Conservation (phyloP, 352 stramenopile genomes). For the Globisporangium spinosum region DNA sequence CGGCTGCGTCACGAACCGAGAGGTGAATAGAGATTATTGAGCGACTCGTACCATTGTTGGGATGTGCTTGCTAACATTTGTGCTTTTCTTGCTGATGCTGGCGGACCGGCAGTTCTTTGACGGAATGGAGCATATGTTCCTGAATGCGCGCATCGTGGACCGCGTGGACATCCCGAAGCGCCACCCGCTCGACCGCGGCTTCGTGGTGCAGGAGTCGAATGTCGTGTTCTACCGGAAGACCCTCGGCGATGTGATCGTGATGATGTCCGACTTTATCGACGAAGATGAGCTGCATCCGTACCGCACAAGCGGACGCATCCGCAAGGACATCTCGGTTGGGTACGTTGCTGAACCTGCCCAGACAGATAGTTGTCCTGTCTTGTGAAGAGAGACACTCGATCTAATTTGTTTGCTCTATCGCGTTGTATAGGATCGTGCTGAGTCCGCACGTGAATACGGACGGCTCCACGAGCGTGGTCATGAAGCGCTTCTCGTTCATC, state of each 20-base stretch:
- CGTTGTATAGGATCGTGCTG: conserved; percentile 30
- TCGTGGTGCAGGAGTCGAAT: conserved; percentile 66
- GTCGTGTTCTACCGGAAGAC: conserved; percentile 52
- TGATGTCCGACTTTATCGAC: conserved; percentile 57
- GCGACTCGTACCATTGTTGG: neutral
- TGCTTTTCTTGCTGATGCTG: neutral
- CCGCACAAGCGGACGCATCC: conserved; percentile 33
- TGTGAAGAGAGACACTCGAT: neutral
- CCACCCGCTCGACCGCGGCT: conserved; percentile 28
- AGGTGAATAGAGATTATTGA: conserved; percentile 19
- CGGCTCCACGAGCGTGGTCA: conserved; percentile 41
- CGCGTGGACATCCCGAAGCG: conserved; percentile 48
- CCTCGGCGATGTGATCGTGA: conserved; percentile 34
- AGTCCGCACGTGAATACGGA: conserved; percentile 32
- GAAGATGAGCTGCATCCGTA: conserved; percentile 63
- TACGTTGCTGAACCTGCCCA: conserved; percentile 13
- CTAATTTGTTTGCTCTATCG: neutral
- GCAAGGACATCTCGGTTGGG: conserved; percentile 59
- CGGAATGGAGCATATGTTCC: conserved; percentile 43
- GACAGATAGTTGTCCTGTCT: neutral
- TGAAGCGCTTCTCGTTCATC: conserved; percentile 71
- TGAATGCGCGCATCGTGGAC: conserved; percentile 59
- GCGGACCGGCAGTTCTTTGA: conserved; percentile 41
- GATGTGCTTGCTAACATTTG: conserved; percentile 2
- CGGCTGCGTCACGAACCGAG: conserved; percentile 53